phyloP scores from a whole-genome alignment of 208 protist genomes.

The Leishmania arabica region DNA sequence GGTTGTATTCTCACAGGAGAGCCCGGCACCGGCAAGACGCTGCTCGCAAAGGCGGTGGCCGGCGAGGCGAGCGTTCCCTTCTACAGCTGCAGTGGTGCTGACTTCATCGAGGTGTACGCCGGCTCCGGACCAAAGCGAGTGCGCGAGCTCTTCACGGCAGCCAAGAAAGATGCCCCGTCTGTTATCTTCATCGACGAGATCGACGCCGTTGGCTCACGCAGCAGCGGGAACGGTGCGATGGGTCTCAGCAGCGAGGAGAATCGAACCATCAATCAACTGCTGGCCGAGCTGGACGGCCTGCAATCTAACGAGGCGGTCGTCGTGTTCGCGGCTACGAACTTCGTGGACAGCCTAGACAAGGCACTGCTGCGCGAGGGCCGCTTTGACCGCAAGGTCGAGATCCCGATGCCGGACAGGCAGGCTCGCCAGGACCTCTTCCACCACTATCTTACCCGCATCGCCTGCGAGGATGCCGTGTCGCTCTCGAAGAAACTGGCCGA shows the following conservation, averaged over 20 bases:
- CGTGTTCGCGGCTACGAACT: conserved; percentile 98
- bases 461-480: conserved; percentile 27
- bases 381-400: conserved; percentile 95
- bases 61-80: conserved; percentile 95
- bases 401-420: conserved; percentile 78
- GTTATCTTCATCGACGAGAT: conserved; percentile 99
- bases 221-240: conserved; percentile 67
- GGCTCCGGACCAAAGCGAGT: conserved; percentile 96
- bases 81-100: conserved; percentile 93
- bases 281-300: conserved; percentile 96
- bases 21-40: conserved; percentile 97
- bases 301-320: conserved; percentile 89
- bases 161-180: conserved; percentile 91
- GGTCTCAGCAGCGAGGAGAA: conserved; percentile 87
- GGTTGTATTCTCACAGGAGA: conserved; percentile 96
- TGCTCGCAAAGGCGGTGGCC: conserved; percentile 92
- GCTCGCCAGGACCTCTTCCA: conserved; percentile 72
- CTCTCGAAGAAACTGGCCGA: conserved; percentile 53
- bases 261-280: conserved; percentile 96
- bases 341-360: conserved; percentile 93
- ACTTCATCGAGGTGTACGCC: conserved; percentile 98
- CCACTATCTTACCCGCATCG: conserved; percentile 70
- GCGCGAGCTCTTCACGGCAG: conserved; percentile 93
- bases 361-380: conserved; percentile 96
- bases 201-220: conserved; percentile 94